phyloP scores from a whole-genome alignment of 2,329 filamentous ascomycete genomes.

The Fusarium haematococcum region DNA sequence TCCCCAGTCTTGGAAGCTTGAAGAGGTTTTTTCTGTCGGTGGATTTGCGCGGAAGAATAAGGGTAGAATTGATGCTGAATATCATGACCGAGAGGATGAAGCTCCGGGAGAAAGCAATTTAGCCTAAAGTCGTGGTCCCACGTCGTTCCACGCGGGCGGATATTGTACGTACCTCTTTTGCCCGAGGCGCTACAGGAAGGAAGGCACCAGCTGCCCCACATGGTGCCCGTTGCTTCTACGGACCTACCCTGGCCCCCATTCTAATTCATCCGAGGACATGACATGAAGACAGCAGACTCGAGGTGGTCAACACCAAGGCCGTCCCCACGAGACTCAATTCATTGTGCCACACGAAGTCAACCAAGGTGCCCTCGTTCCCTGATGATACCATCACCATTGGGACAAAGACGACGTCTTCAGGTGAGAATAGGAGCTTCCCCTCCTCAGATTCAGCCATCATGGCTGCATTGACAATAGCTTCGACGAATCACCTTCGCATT shows the following conservation, averaged over 20 bases:
- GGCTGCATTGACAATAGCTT: constrained; percentile 32
- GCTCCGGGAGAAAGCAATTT: constrained; percentile 37
- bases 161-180: constrained; percentile 29
- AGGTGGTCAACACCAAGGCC: constrained; percentile 16
- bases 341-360: not conserved
- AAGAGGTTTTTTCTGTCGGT: constrained; percentile 4
- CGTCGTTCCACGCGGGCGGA: constrained; percentile 39
- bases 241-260: constrained; percentile 3
- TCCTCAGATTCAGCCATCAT: constrained; percentile 6
- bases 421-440: not conserved
- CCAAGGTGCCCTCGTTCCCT: not conserved
- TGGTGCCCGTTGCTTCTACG: not conserved
- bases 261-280: constrained; percentile 29
- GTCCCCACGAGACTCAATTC: constrained; percentile 15
- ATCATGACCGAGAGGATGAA: constrained; percentile 27
- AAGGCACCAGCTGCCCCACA: constrained; percentile 16
- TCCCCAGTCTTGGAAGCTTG: constrained; percentile 22
- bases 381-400: constrained; percentile 1
- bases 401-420: constrained; percentile 24
- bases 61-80: constrained; percentile 2
- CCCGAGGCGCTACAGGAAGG: not conserved
- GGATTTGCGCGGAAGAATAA: constrained; percentile 28
- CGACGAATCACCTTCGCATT: not conserved
- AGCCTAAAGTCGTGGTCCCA: constrained; percentile 34
- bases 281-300: constrained; percentile 4